Evolutionary conservation across 129 eudicot species (phyloP).

Genomic region (Calendula officinalis): DNA sequence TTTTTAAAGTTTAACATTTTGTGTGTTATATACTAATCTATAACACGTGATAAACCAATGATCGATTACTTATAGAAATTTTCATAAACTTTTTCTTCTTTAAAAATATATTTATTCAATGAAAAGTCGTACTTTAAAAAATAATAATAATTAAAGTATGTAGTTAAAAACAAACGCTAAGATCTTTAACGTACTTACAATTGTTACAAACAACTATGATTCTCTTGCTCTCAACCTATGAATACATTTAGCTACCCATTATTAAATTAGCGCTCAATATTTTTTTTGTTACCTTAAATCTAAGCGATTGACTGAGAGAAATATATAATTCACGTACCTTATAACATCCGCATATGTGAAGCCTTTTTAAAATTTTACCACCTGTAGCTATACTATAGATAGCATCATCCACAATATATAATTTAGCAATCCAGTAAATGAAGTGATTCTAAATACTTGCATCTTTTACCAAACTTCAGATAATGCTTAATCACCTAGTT

Average conservation of each 20-base stretch:
- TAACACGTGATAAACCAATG: no score
- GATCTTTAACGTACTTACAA: constrained; percentile 76
- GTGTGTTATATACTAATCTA: no score
- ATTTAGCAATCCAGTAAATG: constrained; percentile 84
- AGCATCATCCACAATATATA: constrained; percentile 84
- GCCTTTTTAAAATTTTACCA: constrained; percentile 66
- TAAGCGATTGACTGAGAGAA: no score
- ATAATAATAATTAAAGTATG: no score
- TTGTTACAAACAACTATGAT: constrained; percentile 79
- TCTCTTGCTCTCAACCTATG: constrained; percentile 77
- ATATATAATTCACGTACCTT: no score
- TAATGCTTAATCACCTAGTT: constrained; percentile 60
- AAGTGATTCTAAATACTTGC: constrained; percentile 83
- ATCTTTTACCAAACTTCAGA: constrained; percentile 85
- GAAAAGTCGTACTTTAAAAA: no score
- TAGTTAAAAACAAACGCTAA: constrained; percentile 80
- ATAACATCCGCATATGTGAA: constrained; percentile 89
- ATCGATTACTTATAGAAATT: no score
- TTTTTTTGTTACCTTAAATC: no score
- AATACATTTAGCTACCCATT: constrained; percentile 6
- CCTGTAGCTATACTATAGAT: constrained; percentile 77
- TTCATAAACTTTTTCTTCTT: no score
- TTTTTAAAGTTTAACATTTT: no score
- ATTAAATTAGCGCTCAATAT: not conserved
- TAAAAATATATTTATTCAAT: no score